Conservation (phyloP, 495 filamentous ascomycete genomes). For the Hypoxylon fuscum region DNA sequence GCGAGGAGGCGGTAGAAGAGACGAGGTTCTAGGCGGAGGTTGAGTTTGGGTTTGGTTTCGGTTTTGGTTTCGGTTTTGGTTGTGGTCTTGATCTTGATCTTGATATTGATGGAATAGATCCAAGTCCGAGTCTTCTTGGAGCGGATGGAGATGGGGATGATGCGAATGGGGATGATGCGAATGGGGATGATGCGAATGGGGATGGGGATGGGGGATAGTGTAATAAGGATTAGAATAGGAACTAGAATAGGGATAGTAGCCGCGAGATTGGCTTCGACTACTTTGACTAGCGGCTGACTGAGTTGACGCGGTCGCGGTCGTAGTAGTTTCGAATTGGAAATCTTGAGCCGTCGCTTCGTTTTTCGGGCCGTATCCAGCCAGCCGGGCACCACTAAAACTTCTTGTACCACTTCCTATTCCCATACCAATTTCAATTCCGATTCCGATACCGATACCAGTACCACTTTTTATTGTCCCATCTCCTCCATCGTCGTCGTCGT, state of each 20-base stretch:
- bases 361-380: slow-evolving; percentile 32
- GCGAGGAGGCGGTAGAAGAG: slow-evolving; percentile 47
- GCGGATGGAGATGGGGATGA: background rate
- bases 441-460: no score
- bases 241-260: no score
- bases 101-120: background rate
- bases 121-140: slow-evolving; percentile 23
- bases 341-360: slow-evolving; percentile 26
- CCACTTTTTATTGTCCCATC: slow-evolving; percentile 6
- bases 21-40: slow-evolving; percentile 47
- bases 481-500: background rate
- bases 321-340: background rate
- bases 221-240: no score
- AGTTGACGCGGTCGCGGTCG: slow-evolving; percentile 30
- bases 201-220: slow-evolving; percentile 4
- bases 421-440: no score
- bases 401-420: slow-evolving; percentile 2
- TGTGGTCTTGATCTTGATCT: background rate
- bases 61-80: background rate
- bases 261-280: slow-evolving; percentile 4
- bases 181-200: background rate
- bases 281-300: slow-evolving; percentile 34
- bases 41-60: background rate
- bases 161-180: slow-evolving; percentile 22
- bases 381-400: slow-evolving; percentile 14